Conservation (phyloP, 2,329 filamentous ascomycete genomes). For the Calonectria multiphialidica region DNA sequence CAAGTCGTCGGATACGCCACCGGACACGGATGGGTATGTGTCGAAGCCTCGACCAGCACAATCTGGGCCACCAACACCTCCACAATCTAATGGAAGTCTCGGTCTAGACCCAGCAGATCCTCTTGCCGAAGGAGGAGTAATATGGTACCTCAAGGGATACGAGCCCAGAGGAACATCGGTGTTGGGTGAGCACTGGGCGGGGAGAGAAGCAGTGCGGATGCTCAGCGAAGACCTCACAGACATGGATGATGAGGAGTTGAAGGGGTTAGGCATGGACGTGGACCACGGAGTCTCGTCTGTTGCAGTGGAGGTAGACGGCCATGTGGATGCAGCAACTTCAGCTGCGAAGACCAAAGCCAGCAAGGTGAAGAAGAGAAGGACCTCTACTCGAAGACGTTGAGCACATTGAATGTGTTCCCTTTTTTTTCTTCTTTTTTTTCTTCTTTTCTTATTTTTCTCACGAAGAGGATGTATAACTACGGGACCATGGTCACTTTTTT, state of each 20-base stretch:
- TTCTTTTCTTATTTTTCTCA: background rate
- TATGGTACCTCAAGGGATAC: constrained; percentile 89
- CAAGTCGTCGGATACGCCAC: constrained; percentile 57
- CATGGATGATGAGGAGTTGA: constrained; percentile 90
- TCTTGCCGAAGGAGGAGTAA: constrained; percentile 80
- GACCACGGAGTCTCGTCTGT: constrained; percentile 54
- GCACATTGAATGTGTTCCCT: background rate
- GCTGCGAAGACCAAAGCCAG: constrained; percentile 44
- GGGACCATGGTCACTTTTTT: constrained; percentile 21
- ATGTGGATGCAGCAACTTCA: constrained; percentile 35
- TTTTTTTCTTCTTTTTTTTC: background rate
- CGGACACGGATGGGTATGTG: constrained; percentile 61
- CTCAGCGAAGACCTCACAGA: constrained; percentile 92
- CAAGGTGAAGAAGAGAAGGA: constrained; percentile 50
- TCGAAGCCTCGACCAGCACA: constrained; percentile 43
- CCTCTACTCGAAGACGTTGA: constrained; percentile 51
- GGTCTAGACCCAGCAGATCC: constrained; percentile 63
- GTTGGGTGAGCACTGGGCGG: constrained; percentile 75
- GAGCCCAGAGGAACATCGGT: constrained; percentile 85
- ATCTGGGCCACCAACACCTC: constrained; percentile 72
- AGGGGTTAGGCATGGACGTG: constrained; percentile 72
- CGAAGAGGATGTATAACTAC: constrained; percentile 28
- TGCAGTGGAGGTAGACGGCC: constrained; percentile 40
- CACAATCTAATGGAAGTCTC: constrained; percentile 72
- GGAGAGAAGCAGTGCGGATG: constrained; percentile 72